Percentiles rank a stretch among this genome's conserved stretches.
phyloP scores from a whole-genome alignment of 768 basidiomycete species.

The Lyophyllum semitale region DNA sequence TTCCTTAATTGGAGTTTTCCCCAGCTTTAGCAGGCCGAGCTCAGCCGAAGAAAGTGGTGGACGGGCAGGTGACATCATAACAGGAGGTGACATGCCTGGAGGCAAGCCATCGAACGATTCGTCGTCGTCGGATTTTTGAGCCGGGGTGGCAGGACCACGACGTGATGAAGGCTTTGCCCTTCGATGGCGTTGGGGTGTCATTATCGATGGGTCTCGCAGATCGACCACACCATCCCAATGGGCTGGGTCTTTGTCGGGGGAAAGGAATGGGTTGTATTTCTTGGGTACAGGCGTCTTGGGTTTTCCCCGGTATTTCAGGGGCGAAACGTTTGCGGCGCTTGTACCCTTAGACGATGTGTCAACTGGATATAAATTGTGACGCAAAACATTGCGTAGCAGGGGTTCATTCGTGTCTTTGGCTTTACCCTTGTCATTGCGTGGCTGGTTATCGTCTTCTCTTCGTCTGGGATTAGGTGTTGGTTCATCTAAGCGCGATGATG shows the following conservation, averaged over 20 bases:
- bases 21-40: slow-evolving; percentile 44
- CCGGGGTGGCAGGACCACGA: slow-evolving; percentile 21
- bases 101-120: slow-evolving; percentile 56
- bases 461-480: slow-evolving; percentile 19
- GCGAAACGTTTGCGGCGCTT: slow-evolving; percentile 39
- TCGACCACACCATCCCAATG: slow-evolving; percentile 79
- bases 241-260: slow-evolving; percentile 46
- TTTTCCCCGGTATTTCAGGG: slow-evolving; percentile 53
- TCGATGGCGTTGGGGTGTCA: slow-evolving; percentile 43
- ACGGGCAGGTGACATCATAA: slow-evolving; percentile 57
- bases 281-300: slow-evolving; percentile 60
- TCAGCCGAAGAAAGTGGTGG: slow-evolving; percentile 51
- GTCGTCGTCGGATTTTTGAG: slow-evolving; percentile 40
- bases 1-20: slow-evolving; percentile 70
- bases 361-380: slow-evolving; percentile 47
- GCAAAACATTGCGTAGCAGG: slow-evolving; percentile 51
- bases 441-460: slow-evolving; percentile 10
- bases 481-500: slow-evolving; percentile 21
- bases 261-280: slow-evolving; percentile 61
- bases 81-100: slow-evolving; percentile 60
- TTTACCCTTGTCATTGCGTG: slow-evolving; percentile 46
- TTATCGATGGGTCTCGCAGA: slow-evolving; percentile 55
- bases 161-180: slow-evolving; percentile 9
- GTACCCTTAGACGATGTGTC: slow-evolving; percentile 39
- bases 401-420: slow-evolving; percentile 41